A percentile compares a stretch with the other conserved stretches of the same genome.
Evolutionary conservation across 1,284 basidiomycete species (phyloP).

Genomic region (Pascua sp.): DNA sequence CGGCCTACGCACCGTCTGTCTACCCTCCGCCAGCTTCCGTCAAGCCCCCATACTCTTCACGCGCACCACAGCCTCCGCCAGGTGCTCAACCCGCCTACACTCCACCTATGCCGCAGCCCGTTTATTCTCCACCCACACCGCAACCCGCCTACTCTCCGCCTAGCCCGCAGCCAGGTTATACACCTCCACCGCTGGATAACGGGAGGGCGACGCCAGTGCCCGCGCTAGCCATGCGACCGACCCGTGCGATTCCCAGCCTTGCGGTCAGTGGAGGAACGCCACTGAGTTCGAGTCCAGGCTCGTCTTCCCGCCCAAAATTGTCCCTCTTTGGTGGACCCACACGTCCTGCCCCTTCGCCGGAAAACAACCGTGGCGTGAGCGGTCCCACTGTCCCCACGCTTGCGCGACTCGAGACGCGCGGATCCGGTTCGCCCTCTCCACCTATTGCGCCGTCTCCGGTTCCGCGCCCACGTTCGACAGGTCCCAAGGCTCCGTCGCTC

Average conservation of each 20-base stretch:
- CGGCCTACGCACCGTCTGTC: too few relatives aligned
- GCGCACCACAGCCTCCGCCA: too few relatives aligned
- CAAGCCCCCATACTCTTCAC: too few relatives aligned
- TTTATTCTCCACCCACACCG: too few relatives aligned
- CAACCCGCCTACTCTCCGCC: too few relatives aligned
- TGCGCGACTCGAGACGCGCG: neutral
- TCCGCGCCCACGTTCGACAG: too few relatives aligned
- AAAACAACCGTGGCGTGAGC: constrained; percentile 5
- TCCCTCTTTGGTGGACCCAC: constrained; percentile 22
- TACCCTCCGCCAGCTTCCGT: too few relatives aligned
- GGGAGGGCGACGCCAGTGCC: neutral
- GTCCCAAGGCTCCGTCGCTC: constrained; percentile 15
- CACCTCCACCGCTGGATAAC: too few relatives aligned
- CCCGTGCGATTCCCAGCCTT: constrained; percentile 5
- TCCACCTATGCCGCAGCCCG: too few relatives aligned
- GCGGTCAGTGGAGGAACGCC: constrained; percentile 13
- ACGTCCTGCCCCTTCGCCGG: constrained; percentile 11
- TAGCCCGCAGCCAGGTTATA: too few relatives aligned
- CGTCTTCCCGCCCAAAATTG: constrained; percentile 34
- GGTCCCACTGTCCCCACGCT: constrained; percentile 6
- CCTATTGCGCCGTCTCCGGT: too few relatives aligned
- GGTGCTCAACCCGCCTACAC: too few relatives aligned
- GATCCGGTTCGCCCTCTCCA: neutral
- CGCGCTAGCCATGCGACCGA: constrained; percentile 7
- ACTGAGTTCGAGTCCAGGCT: constrained; percentile 13